A percentile compares a stretch with the other conserved stretches of the same genome.
Conservation (phyloP, 139 green algal genomes). For the Volvox reticuliferus region DNA sequence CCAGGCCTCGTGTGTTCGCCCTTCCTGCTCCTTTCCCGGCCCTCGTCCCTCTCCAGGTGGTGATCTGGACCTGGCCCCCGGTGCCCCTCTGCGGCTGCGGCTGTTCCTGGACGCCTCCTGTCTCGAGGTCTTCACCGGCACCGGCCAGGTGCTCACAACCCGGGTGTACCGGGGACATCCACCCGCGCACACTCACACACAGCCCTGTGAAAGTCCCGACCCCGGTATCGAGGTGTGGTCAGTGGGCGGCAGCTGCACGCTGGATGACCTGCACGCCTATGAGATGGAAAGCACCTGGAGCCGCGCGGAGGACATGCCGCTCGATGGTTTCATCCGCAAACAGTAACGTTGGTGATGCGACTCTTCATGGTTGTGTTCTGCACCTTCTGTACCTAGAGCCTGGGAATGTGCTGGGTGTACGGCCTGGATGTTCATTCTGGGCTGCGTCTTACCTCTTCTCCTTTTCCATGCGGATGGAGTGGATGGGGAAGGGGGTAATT, state of each 20-base stretch:
- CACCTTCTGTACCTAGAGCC: too few species aligned
- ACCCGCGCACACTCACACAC: conserved; percentile 20
- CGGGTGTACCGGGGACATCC: conserved; percentile 78
- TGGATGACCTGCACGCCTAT: conserved; percentile 46
- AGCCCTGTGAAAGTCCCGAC: not conserved
- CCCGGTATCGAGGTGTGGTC: conserved; percentile 16
- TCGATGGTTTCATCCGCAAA: not conserved
- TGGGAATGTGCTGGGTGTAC: too few species aligned
- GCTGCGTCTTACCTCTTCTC: too few species aligned
- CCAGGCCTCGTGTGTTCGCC: too few species aligned
- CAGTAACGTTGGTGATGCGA: not conserved
- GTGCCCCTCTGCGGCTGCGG: conserved; percentile 70
- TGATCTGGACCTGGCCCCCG: conserved; percentile 40
- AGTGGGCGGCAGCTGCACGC: not conserved
- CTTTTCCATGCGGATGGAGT: too few species aligned
- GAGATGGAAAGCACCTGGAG: conserved; percentile 2
- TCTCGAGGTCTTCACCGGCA: conserved; percentile 77
- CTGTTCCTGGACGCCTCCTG: conserved; percentile 84
- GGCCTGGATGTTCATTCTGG: too few species aligned
- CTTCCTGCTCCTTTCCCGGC: not conserved
- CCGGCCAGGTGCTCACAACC: conserved; percentile 75
- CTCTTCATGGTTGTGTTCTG: too few species aligned
- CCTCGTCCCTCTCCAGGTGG: conserved; percentile 6
- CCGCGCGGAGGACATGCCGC: not conserved
- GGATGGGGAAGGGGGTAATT: too few species aligned